A percentile compares a stretch with the other conserved stretches of the same genome.
Conservation (phyloP, 2,329 filamentous ascomycete species). For the Ophiocordyceps australis region DNA sequence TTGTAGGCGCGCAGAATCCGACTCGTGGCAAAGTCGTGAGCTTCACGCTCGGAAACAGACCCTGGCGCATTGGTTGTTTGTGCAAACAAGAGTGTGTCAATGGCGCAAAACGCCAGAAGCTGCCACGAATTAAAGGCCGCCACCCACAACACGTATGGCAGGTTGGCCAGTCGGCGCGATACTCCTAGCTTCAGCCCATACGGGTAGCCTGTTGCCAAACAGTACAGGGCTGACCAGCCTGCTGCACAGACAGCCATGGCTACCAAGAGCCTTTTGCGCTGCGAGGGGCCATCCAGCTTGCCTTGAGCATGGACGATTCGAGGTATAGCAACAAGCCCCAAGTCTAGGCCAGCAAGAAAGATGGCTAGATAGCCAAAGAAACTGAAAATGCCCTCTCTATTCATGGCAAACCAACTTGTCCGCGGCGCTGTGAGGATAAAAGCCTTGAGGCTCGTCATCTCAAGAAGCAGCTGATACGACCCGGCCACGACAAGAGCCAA, state of each 20-base stretch:
- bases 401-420: constrained; percentile 65
- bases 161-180: constrained; percentile 77
- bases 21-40: constrained; percentile 56
- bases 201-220: constrained; percentile 45
- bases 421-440: constrained; percentile 74
- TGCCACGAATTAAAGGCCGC: constrained; percentile 81
- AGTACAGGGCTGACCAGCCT: constrained; percentile 55
- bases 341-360: constrained; percentile 75
- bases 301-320: constrained; percentile 25
- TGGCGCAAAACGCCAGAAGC: constrained; percentile 56
- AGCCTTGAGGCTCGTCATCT: constrained; percentile 59
- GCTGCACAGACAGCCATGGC: constrained; percentile 45
- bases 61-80: constrained; percentile 41
- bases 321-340: constrained; percentile 65
- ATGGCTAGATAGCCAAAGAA: constrained; percentile 90
- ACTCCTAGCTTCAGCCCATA: constrained; percentile 60
- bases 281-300: constrained; percentile 21
- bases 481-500: constrained; percentile 52
- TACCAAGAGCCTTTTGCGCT: constrained; percentile 39
- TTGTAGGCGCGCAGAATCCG: constrained; percentile 71
- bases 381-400: constrained; percentile 89
- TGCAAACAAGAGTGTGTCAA: constrained; percentile 68
- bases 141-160: constrained; percentile 88
- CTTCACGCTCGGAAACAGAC: constrained; percentile 39
- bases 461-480: constrained; percentile 58